phyloP scores from a whole-genome alignment of 179 eudicot species.

The Beta corolliflora region DNA sequence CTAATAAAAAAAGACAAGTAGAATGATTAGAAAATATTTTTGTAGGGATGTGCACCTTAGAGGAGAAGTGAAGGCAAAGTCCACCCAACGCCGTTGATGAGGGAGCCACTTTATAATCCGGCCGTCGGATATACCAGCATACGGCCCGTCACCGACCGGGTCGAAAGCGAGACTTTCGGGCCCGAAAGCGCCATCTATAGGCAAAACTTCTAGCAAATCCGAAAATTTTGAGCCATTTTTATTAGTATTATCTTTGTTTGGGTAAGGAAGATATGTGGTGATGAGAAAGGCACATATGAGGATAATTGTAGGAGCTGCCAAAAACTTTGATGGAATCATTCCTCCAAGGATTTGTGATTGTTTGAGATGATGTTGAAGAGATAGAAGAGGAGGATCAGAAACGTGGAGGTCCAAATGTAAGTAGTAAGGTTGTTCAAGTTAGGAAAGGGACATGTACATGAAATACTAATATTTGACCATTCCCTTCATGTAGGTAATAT shows the following conservation, averaged over 20 bases:
- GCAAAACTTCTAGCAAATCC: conserved; percentile 28
- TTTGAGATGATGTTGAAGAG: too few relatives aligned
- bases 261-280: conserved; percentile 18
- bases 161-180: conserved; percentile 81
- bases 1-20: too few relatives aligned
- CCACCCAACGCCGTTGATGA: conserved; percentile 56
- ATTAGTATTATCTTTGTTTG: not conserved
- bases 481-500: not conserved
- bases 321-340: conserved; percentile 24
- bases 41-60: conserved; percentile 37
- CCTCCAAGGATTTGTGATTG: not conserved
- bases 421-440: not conserved
- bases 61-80: conserved; percentile 71
- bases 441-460: too few relatives aligned
- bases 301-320: conserved; percentile 20
- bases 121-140: conserved; percentile 78
- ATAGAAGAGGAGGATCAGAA: not conserved
- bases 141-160: conserved; percentile 63
- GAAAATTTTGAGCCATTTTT: conserved; percentile 1
- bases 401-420: not conserved
- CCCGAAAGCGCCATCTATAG: conserved; percentile 61
- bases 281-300: conserved; percentile 19
- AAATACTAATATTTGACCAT: too few relatives aligned
- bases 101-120: conserved; percentile 65
- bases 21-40: too few relatives aligned